phyloP scores from a whole-genome alignment of 2,329 filamentous ascomycete species.

The Drechslerella stenobrocha region DNA sequence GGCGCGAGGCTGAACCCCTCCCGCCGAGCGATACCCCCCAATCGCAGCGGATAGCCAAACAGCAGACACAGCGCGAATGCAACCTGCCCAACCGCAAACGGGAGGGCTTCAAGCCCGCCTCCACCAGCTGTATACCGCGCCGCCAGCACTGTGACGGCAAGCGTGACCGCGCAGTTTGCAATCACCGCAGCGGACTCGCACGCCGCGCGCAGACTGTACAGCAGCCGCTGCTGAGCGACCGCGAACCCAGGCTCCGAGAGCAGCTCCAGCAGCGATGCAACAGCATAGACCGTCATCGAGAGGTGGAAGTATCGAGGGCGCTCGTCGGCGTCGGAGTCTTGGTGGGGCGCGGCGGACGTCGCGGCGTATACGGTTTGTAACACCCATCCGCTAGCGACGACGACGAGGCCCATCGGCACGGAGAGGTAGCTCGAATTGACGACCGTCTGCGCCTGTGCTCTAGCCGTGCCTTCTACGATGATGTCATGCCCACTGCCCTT shows the following conservation, averaged over 20 bases:
- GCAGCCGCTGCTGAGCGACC: conserved; percentile 76
- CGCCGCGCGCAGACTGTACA: conserved; percentile 76
- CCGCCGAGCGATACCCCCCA: conserved; percentile 62
- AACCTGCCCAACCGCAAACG: conserved; percentile 85
- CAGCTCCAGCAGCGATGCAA: conserved; percentile 72
- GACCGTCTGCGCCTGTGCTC: conserved; percentile 60
- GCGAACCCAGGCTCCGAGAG: conserved; percentile 86
- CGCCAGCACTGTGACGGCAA: conserved; percentile 69
- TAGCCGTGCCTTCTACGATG: conserved; percentile 52
- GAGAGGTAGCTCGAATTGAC: conserved; percentile 87
- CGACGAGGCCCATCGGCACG: conserved; percentile 67
- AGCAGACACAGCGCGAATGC: conserved; percentile 72
- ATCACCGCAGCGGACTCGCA: conserved; percentile 85
- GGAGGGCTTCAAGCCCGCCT: conserved; percentile 68
- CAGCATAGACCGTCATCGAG: conserved; percentile 62
- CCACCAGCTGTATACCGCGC: conserved; percentile 58
- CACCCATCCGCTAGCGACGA: conserved; percentile 69
- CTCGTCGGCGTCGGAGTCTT: too few relatives aligned
- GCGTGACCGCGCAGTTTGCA: conserved; percentile 73
- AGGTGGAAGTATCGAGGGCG: conserved; percentile 57
- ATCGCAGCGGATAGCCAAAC: conserved; percentile 69
- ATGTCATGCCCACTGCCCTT: conserved; percentile 44
- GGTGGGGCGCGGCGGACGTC: conserved; percentile 2
- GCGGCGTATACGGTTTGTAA: conserved; percentile 51
- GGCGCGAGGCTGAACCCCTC: conserved; percentile 72